Evolutionary conservation across 768 basidiomycete genomes (phyloP).

Genomic region (Phlebiopsis flavidoalba): DNA sequence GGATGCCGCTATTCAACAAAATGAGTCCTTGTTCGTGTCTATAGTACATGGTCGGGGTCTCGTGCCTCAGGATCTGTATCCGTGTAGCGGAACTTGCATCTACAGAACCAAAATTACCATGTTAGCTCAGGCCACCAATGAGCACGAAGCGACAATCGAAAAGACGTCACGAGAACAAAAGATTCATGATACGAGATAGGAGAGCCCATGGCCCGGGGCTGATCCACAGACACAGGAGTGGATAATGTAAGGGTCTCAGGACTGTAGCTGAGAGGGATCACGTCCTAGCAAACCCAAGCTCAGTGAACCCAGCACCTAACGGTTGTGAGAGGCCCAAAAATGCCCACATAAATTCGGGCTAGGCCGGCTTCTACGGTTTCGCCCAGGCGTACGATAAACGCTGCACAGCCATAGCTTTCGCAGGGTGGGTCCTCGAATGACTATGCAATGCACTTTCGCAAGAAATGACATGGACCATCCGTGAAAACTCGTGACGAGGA

Average conservation of each 20-base stretch:
- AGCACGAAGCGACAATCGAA: not conserved
- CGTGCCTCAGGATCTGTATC: not conserved
- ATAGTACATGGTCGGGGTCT: not conserved
- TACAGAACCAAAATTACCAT: not conserved
- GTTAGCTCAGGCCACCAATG: not conserved
- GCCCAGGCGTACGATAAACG: not conserved
- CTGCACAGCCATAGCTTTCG: not conserved
- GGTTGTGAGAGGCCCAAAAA: conserved; percentile 3
- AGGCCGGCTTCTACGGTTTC: not conserved
- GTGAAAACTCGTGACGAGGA: not conserved
- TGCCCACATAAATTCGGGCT: conserved; percentile 6
- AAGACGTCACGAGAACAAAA: not conserved
- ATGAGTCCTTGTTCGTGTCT: not conserved
- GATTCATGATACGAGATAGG: not conserved
- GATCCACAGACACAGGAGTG: not conserved
- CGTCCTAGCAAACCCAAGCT: conserved; percentile 7
- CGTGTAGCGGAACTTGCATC: not conserved
- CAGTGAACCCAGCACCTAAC: conserved; percentile 3
- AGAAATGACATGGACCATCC: not conserved
- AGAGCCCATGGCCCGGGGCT: not conserved
- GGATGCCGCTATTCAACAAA: not conserved
- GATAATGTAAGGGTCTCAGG: no score
- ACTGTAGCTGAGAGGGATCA: not conserved
- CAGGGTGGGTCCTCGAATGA: not conserved
- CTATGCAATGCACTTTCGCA: not conserved